Base-by-base conservation (phyloP, 192 early-diverging fungal species). In the Coemansia sp. region DNA sequence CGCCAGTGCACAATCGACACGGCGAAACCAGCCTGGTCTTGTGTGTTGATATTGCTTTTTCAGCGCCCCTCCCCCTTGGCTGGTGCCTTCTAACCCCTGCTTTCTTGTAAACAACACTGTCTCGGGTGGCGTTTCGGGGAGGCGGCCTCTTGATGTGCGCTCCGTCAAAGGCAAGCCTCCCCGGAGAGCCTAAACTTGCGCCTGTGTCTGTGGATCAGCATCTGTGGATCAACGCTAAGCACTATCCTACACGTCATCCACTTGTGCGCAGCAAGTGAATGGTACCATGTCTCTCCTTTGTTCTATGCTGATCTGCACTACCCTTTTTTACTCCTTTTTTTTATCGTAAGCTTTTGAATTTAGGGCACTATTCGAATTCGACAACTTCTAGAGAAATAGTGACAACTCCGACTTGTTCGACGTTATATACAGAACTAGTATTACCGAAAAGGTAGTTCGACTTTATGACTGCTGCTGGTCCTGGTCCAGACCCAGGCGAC, bases 61-160 rank as follows among this genome's bases (percentile, higher is more conserved):
- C 50, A 53, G 50, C 50, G 50, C 50, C 50, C 50, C 23, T 53
- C 50, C 50, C 50, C 42, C 42, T 44, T 44, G 42, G 14, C 42
- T 44, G 42, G 42, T 44, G 42, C 42, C 4, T 17, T 44, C 42
- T 44, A 44, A 17, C 42, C 42, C 42, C 42, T 44, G 42, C 42
- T 17, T 44, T 17, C 42, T 44, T 44, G 51, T 53, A 53, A 29
- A 53, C 51, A 53, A 12, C 51, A 29, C 50, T 3, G 11, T 10
- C 25, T 27, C 17, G 23, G 25, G 51, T 53, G 51, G 51, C 51
- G 51, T 12, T 31, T 25, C 25, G 51, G 51, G 51, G 51, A 53
- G 51, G 51, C 51, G 51, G 51, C 51, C 27, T 53, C 51, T 53
- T 53, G 51, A 11, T 29, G 15, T 44, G 42, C 42, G 42, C 15